These are phyloP conservation scores for Botrytis fragariae DNA, from an alignment of 2,329 filamentous ascomycete species.

Conservation along the genomic window DNA sequence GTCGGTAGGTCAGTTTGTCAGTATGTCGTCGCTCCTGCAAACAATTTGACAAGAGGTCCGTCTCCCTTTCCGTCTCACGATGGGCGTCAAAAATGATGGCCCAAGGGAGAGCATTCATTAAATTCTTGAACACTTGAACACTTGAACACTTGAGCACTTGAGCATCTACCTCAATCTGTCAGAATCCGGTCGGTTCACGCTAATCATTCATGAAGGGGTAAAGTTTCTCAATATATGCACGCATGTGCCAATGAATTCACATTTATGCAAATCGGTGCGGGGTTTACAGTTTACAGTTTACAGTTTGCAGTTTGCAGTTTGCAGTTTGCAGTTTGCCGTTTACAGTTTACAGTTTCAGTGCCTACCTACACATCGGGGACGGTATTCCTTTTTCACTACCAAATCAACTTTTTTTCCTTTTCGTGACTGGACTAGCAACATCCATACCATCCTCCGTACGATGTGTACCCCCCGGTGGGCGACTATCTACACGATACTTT, in stretches of 20 bases:
- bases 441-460: too few relatives aligned
- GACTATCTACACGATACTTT: not conserved
- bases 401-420: not conserved
- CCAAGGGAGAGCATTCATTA: not conserved
- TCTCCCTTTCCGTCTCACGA: not conserved
- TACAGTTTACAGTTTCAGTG: too few relatives aligned
- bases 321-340: too few relatives aligned
- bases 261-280: not conserved
- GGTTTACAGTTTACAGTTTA: not conserved
- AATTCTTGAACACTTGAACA: too few relatives aligned
- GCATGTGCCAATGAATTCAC: not conserved
- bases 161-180: not conserved
- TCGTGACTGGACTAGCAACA: not conserved
- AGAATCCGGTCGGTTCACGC: not conserved
- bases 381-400: not conserved
- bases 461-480: not conserved
- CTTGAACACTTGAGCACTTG: too few relatives aligned
- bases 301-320: too few relatives aligned
- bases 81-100: not conserved
- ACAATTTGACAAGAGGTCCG: too few relatives aligned
- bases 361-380: too few relatives aligned
- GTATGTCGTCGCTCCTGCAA: not conserved
- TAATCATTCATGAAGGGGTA: not conserved
- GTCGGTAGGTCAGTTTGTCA: too few relatives aligned
- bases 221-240: not conserved